Percentiles rank a stretch among this genome's conserved stretches.
Evolutionary conservation across 768 basidiomycete species (phyloP).

Genomic region (Podaxis sp.): DNA sequence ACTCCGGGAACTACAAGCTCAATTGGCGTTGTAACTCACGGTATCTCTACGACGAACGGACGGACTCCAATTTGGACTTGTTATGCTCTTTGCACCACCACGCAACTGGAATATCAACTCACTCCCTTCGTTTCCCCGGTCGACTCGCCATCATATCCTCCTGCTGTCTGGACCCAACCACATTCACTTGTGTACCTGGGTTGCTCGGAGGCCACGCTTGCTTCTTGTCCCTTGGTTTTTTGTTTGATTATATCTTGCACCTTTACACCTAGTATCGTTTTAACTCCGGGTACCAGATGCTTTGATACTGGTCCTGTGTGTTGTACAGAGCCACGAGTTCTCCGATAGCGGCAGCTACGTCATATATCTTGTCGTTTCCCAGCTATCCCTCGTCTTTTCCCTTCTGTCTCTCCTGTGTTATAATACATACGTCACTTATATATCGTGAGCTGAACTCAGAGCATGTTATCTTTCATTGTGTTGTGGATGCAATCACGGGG

Average conservation of each 20-base stretch:
- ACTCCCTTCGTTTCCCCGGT: background rate
- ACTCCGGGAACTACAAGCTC: constrained; percentile 85
- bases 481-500: background rate
- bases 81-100: constrained; percentile 19
- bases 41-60: background rate
- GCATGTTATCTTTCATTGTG: background rate
- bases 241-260: background rate
- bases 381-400: background rate
- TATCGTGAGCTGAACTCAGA: background rate
- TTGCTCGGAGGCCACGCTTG: background rate
- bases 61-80: background rate
- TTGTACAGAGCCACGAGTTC: background rate
- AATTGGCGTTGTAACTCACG: constrained; percentile 68
- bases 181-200: background rate
- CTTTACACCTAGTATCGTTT: background rate
- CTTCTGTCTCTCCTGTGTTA: background rate
- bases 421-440: constrained; percentile 1
- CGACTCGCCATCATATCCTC: background rate
- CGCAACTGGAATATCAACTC: constrained; percentile 10
- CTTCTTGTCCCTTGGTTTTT: background rate
- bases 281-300: background rate
- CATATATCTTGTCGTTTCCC: background rate
- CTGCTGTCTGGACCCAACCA: background rate
- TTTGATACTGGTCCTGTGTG: background rate
- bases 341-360: background rate